Evolutionary conservation across 345 rosid genomes (phyloP), one percentile per base, ranked within the genome.

Genomic region (Geranium brycei): DNA sequence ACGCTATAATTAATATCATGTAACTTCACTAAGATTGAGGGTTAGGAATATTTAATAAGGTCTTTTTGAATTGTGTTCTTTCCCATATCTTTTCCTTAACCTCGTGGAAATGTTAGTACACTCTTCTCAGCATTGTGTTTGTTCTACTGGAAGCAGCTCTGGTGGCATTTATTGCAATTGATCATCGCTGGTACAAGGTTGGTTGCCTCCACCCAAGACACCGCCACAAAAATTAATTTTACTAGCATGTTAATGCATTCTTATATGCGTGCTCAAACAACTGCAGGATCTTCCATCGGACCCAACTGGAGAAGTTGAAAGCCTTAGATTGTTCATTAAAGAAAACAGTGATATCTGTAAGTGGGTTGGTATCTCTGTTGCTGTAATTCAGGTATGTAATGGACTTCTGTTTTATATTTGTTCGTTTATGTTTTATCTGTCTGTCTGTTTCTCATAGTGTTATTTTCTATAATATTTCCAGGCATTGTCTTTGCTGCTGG

Each of bases 231-330:
- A 38, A 7, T 0, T 53, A 60, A 53, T 17, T 41, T 17, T 15
- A 3, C 14, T 62, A 5, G 41, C 31, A 57, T 68, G 66, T 10
- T 12, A 58, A 31, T 8, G 51, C 18, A 19, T 57, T 4, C 60
- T 13, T 12, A 40, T 38, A 40, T 5, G 31, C 55, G 8, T 63
- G 51, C 63, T 16, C 19, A 12, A 18, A 35, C 30, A 32, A 64
- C 51, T 17, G 53, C 83, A 92, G 98, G 89, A 83, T 83, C 86
- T 92, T 72, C 98, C 96, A 16, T 76, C 69, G 60, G 98, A 92
- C 76, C 86, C 96, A 68, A 89, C 96, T 60, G 96, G 96, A 69
- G 95, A 87, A 69, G 85, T 92, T 72, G 75, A 78, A 61, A 84
- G 77, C 72, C 80, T 92, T 69, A 78, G 78, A 17, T 77, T 80